phyloP scores from a whole-genome alignment of 2,329 filamentous ascomycete species.

The Hymenoscyphus linearis region DNA sequence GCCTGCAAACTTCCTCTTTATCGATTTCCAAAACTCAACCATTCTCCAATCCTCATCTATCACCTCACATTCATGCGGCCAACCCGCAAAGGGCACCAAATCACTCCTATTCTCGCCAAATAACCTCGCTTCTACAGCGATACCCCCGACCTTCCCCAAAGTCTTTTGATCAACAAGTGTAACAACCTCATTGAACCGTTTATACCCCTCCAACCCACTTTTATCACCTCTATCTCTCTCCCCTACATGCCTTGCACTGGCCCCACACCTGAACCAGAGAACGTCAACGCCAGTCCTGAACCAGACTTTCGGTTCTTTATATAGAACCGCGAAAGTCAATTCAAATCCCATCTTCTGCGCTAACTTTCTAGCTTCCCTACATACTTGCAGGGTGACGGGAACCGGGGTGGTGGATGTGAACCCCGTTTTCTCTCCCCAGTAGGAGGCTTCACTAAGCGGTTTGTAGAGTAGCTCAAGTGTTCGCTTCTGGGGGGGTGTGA shows the following conservation, averaged over 20 bases:
- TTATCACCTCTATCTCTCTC: not conserved
- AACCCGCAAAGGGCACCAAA: too few species aligned
- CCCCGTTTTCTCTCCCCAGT: not conserved
- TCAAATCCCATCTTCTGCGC: not conserved
- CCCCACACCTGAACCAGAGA: not conserved
- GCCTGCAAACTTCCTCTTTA: conserved; percentile 12
- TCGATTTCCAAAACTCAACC: conserved; percentile 17
- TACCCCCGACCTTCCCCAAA: not conserved
- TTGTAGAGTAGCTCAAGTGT: not conserved
- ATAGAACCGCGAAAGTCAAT: not conserved
- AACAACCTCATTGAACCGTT: not conserved
- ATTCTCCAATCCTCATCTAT: conserved; percentile 6
- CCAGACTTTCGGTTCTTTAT: not conserved
- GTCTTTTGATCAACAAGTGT: not conserved
- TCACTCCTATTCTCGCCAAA: conserved; percentile 4
- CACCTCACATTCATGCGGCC: not conserved
- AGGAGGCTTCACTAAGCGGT: not conserved
- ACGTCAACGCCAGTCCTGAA: not conserved
- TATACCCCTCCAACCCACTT: not conserved
- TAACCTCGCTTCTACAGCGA: conserved; percentile 14
- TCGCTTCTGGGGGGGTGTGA: not conserved
- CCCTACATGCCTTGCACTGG: not conserved
- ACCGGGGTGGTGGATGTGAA: not conserved
- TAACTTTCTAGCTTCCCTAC: not conserved
- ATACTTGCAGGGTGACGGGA: not conserved